Conservation (phyloP, 2,329 filamentous ascomycete species). For the Colletotrichum eremochloae region DNA sequence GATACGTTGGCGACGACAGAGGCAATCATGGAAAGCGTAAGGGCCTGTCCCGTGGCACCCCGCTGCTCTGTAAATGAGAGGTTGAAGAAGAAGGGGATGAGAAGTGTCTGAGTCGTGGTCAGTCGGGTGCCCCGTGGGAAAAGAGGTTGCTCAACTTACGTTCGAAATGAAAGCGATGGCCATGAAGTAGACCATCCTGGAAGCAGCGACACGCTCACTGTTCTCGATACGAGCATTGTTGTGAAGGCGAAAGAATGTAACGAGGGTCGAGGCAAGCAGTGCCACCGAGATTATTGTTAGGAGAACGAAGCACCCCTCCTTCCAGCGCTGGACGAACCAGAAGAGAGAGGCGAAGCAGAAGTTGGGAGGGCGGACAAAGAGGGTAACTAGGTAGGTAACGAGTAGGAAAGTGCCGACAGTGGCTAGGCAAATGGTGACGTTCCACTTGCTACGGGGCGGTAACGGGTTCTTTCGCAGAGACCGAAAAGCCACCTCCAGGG, state of each 20-base stretch:
- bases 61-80: constrained; percentile 61
- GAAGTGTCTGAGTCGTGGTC: constrained; percentile 60
- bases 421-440: constrained; percentile 68
- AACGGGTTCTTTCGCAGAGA: constrained; percentile 69
- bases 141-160: constrained; percentile 57
- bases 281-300: constrained; percentile 64
- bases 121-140: constrained; percentile 41
- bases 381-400: constrained; percentile 70
- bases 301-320: constrained; percentile 68
- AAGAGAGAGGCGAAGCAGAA: constrained; percentile 77
- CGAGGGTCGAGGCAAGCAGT: constrained; percentile 63
- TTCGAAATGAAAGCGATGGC: constrained; percentile 68
- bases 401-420: constrained; percentile 65
- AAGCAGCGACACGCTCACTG: constrained; percentile 73
- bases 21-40: constrained; percentile 71
- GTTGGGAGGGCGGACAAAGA: constrained; percentile 67
- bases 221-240: constrained; percentile 67
- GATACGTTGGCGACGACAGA: constrained; percentile 76
- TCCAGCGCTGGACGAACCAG: constrained; percentile 75
- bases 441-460: constrained; percentile 70
- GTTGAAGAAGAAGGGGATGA: constrained; percentile 74
- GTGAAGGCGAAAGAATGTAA: constrained; percentile 70
- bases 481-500: constrained; percentile 70
- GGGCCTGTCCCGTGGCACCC: constrained; percentile 54
- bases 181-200: constrained; percentile 78